Percentiles rank a stretch among this genome's conserved stretches.
Evolutionary conservation across 164 flowering plant genomes (phyloP).

Genomic region (Echeveria elegans): DNA sequence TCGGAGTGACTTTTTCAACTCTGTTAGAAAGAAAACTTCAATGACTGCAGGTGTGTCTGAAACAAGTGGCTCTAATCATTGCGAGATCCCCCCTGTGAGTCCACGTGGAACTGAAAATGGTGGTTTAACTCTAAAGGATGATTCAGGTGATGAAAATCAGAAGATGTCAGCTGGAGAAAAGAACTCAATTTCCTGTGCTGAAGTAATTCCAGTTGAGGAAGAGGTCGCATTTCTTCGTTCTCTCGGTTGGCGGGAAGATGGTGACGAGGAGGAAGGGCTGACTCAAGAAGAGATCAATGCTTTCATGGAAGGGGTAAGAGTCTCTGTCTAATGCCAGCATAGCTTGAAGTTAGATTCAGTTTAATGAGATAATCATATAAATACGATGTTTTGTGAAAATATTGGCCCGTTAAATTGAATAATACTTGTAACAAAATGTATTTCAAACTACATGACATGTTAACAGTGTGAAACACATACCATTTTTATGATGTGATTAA

Average conservation of each 20-base stretch:
- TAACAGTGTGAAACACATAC: no score
- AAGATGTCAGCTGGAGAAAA: conserved; percentile 21
- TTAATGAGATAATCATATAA: no score
- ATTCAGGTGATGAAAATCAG: conserved; percentile 21
- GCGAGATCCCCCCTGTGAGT: conserved; percentile 23
- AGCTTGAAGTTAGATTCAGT: no score
- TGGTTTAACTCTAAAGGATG: conserved; percentile 28
- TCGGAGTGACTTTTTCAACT: conserved; percentile 75
- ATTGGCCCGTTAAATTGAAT: no score
- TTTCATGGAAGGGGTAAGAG: conserved; percentile 48
- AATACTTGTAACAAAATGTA: no score
- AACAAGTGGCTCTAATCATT: conserved; percentile 23
- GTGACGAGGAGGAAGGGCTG: conserved; percentile 63
- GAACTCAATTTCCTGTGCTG: conserved; percentile 15
- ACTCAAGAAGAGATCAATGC: conserved; percentile 84
- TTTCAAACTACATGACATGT: no score
- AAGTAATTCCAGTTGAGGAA: conserved; percentile 47
- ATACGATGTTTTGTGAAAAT: no score
- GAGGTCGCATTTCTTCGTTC: conserved; percentile 76
- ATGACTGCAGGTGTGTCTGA: conserved; percentile 20
- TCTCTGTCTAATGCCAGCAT: background rate
- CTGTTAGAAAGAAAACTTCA: conserved; percentile 59
- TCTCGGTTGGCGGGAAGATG: conserved; percentile 85
- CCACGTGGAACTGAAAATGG: conserved; percentile 28
- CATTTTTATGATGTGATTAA: no score